Conservation (phyloP, 805 yeast species). For the Jamesozyma hellenica region DNA sequence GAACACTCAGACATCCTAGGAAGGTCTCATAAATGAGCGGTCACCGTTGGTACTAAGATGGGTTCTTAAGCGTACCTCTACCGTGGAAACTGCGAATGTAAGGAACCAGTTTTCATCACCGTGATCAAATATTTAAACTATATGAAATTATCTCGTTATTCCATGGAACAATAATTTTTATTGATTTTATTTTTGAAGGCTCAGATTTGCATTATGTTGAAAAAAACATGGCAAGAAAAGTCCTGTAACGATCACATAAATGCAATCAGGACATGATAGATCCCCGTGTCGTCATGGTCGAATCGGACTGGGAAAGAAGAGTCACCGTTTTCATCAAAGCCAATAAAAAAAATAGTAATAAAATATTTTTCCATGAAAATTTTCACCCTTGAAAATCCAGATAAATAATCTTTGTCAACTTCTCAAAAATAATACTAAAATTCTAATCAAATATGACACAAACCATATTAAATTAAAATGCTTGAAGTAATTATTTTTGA, state of each 20-base stretch:
- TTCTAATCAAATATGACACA: neutral
- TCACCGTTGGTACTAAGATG: constrained; percentile 67
- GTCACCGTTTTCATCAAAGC: constrained; percentile 44
- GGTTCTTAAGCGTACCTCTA: constrained; percentile 75
- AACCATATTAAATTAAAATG: no score
- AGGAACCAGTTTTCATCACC: constrained; percentile 64
- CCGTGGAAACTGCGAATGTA: constrained; percentile 97
- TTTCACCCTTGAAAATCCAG: constrained; percentile 13
- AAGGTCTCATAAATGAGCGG: constrained; percentile 65
- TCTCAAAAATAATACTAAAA: no score
- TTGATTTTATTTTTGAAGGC: constrained; percentile 13
- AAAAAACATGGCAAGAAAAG: constrained; percentile 67
- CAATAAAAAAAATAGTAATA: constrained; percentile 9
- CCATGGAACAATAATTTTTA: neutral
- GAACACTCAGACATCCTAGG: constrained; percentile 83
- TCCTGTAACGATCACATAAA: constrained; percentile 20
- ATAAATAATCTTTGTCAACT: no score
- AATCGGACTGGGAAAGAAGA: constrained; percentile 87
- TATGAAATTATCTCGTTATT: no score
- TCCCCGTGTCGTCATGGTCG: constrained; percentile 89
- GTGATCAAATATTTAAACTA: constrained; percentile 20
- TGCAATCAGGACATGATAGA: constrained; percentile 26
- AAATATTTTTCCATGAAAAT: constrained; percentile 9
- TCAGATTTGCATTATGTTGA: constrained; percentile 26
- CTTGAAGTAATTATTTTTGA: no score